Base-by-base conservation (phyloP, 192 early-diverging fungal genomes). In the Coemansia umbellata region DNA sequence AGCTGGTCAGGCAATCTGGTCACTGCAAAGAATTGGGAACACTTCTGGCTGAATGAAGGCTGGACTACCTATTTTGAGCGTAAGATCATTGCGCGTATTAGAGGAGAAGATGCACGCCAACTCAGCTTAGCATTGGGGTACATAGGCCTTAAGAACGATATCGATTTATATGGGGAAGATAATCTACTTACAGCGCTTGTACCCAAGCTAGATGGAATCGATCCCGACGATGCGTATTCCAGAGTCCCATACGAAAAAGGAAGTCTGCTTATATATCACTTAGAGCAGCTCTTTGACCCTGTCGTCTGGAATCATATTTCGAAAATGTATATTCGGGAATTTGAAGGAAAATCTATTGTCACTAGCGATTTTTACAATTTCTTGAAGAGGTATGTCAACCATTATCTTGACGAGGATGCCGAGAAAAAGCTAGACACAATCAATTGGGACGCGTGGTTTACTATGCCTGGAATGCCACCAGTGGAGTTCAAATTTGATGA, bases 21-120 rank as follows among this genome's bases (percentile, higher is more conserved):
- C 21, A 92, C 90, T 26, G 87, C 84, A 32, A 76, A 78, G 50
- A 86, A 84, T 78, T 92, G 90, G 90, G 85, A 83, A 60, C 75
- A 81, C 60, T 87, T 89, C 60, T 93, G 92, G 95, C 78, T 97
- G 23, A 98, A 97, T 57, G 96, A 98, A 79, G 94, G 95, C 48
- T 93, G 91, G 80, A 97, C 94, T 4, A 83, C 93, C 18, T 94
- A 91, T 67, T 80, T 92, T 45, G 92, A 98, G 75, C 84, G 93
- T 63, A 94, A 93, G 78, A 95, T 98, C 41, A 50, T 85, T 32
- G 86, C 83, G 31, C 79, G 87, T 4, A 78, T 94, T 27, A 79
- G 86, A 53, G 92, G 94, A 42, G 86, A 92, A 55, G 74, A 81
- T 27, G 78, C 74, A 5, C 73, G 84, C 19, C 88, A 96, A 55